Evolutionary conservation across 2,329 filamentous ascomycete species (phyloP).

Genomic region (Penicillium sp.): DNA sequence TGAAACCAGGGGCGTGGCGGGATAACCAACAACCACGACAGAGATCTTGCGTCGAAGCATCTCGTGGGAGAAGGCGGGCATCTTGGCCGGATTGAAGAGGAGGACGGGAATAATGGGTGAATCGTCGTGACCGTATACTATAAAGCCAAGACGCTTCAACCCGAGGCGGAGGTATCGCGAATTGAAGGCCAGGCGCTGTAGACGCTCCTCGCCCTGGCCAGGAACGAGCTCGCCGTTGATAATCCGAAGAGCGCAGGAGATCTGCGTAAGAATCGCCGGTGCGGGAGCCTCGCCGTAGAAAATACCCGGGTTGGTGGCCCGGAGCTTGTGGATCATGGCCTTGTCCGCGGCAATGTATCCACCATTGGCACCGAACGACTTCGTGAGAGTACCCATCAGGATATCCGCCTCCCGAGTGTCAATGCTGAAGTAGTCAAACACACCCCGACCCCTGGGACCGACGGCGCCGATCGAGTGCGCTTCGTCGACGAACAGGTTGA

Average conservation of each 20-base stretch:
- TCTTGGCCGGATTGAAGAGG: conserved; percentile 98
- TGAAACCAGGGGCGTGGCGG: conserved; percentile 89
- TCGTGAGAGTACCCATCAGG: conserved; percentile 96
- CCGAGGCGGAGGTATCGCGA: conserved; percentile 96
- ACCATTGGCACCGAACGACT: conserved; percentile 96
- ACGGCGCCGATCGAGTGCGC: conserved; percentile 93
- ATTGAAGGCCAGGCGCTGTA: conserved; percentile 96
- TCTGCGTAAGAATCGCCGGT: conserved; percentile 86
- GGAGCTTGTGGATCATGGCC: conserved; percentile 85
- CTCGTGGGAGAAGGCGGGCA: conserved; percentile 96
- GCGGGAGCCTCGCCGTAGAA: conserved; percentile 82
- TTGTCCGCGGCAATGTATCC: conserved; percentile 91
- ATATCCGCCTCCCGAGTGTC: conserved; percentile 86
- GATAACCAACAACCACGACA: conserved; percentile 94
- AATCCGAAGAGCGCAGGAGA: conserved; percentile 76
- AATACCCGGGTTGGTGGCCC: conserved; percentile 77
- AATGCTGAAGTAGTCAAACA: conserved; percentile 95
- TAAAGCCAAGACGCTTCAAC: conserved; percentile 92
- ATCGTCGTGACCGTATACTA: conserved; percentile 95
- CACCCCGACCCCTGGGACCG: conserved; percentile 80
- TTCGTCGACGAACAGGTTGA: conserved; percentile 91
- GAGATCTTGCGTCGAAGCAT: conserved; percentile 98
- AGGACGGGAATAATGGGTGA: conserved; percentile 93
- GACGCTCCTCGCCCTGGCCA: conserved; percentile 89
- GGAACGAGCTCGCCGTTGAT: conserved; percentile 84